A percentile compares a stretch with the other conserved stretches of the same genome.
Evolutionary conservation across 2,329 filamentous ascomycete genomes (phyloP).

Genomic region (Apiospora arundinis): DNA sequence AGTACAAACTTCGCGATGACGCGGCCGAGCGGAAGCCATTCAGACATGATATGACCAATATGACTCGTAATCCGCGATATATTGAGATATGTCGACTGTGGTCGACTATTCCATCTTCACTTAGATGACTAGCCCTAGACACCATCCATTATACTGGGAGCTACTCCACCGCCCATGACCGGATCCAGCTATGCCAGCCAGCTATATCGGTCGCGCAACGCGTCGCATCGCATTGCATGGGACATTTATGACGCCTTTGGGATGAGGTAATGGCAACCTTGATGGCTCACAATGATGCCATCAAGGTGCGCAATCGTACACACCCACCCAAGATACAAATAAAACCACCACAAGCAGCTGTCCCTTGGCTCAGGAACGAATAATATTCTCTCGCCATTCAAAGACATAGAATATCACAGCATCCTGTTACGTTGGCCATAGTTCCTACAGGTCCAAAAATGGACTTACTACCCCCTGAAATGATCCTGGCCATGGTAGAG

Average conservation of each 20-base stretch:
- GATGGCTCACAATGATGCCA: constrained; percentile 7
- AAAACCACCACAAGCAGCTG: not conserved
- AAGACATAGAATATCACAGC: not conserved
- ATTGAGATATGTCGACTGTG: not conserved
- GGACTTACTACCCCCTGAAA: constrained; percentile 29
- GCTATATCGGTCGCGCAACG: not conserved
- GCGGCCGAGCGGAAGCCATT: not conserved
- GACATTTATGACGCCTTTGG: not conserved
- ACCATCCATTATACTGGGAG: not conserved
- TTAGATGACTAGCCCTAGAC: too few species aligned
- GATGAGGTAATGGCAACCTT: constrained; percentile 2
- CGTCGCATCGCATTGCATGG: not conserved
- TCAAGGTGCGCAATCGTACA: not conserved
- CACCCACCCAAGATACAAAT: not conserved
- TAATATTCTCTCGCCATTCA: not conserved
- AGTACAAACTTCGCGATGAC: not conserved
- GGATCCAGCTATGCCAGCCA: not conserved
- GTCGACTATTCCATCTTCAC: not conserved
- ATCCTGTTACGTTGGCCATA: not conserved
- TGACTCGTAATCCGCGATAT: not conserved
- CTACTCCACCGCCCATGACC: not conserved
- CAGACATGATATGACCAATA: not conserved
- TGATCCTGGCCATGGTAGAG: constrained; percentile 33
- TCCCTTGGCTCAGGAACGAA: not conserved
- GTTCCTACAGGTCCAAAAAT: not conserved